These are phyloP conservation scores for Penicillium sp. DNA, from an alignment of 2,329 filamentous ascomycete species.

Conservation along the genomic window DNA sequence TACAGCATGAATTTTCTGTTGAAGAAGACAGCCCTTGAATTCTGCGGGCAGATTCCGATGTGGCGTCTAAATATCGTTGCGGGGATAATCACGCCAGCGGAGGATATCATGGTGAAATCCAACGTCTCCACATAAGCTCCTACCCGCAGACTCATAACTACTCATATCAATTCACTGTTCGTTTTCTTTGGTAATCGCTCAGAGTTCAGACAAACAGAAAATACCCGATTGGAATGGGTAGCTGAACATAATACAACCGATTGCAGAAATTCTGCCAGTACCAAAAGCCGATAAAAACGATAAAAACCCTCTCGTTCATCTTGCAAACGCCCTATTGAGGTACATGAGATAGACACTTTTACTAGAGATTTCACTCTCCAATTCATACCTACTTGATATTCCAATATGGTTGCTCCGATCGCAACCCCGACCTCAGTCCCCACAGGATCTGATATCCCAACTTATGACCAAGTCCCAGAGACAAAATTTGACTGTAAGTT, in stretches of 20 bases:
- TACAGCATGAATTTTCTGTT: too few relatives aligned
- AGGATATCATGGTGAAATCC: conserved; percentile 22
- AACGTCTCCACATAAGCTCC: not conserved
- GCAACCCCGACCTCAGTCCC: not conserved
- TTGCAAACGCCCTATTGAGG: not conserved
- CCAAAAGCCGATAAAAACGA: not conserved
- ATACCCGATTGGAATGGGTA: conserved; percentile 3
- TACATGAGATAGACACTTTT: too few relatives aligned
- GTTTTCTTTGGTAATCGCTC: not conserved
- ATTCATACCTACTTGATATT: not conserved
- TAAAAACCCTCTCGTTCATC: not conserved
- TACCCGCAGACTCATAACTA: too few relatives aligned
- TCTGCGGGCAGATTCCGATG: too few relatives aligned
- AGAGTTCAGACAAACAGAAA: not conserved
- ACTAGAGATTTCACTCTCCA: too few relatives aligned
- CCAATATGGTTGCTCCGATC: not conserved
- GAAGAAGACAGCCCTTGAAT: too few relatives aligned
- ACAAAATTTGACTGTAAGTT: conserved; percentile 11
- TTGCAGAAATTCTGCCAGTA: not conserved
- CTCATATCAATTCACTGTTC: too few relatives aligned
- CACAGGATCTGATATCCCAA: conserved; percentile 6
- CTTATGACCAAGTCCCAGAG: conserved; percentile 10
- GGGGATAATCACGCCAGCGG: conserved; percentile 22
- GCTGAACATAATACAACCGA: not conserved
- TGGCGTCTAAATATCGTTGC: not conserved